These are phyloP conservation scores for Saitozyma sp. DNA, from an alignment of 768 basidiomycete species.

Conservation along the genomic window DNA sequence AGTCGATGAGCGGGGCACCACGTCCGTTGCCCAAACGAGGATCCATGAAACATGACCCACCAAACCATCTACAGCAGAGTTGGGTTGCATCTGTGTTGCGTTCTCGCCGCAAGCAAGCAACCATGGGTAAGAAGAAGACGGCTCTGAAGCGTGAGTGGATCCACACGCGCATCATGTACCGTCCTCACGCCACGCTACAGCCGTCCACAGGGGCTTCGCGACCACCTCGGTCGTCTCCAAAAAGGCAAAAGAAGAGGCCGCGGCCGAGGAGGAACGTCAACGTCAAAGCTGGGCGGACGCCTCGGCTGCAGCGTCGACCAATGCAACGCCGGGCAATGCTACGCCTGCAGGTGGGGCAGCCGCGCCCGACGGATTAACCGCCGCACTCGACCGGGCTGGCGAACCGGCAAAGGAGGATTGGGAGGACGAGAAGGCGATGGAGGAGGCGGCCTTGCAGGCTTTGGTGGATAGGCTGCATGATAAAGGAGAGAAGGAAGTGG, in stretches of 20 bases:
- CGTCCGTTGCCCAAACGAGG: too few relatives aligned
- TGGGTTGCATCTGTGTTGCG: too few relatives aligned
- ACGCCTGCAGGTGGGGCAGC: neutral
- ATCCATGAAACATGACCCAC: too few relatives aligned
- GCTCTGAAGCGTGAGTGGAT: constrained; percentile 43
- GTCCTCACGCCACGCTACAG: constrained; percentile 17
- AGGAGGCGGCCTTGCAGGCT: constrained; percentile 61
- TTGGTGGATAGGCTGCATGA: constrained; percentile 82
- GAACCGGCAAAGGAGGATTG: constrained; percentile 27
- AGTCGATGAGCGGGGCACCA: too few relatives aligned
- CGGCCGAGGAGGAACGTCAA: neutral
- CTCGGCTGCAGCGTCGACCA: neutral
- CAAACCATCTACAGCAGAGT: too few relatives aligned
- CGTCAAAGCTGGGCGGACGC: neutral
- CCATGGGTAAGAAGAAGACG: constrained; percentile 52
- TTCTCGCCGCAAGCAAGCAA: too few relatives aligned
- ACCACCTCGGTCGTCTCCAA: constrained; percentile 46
- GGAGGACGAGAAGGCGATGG: constrained; percentile 42
- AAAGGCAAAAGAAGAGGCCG: constrained; percentile 24
- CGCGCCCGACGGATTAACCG: neutral
- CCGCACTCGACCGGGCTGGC: neutral
- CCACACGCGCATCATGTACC: neutral
- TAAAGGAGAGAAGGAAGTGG: constrained; percentile 81
- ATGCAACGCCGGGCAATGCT: neutral
- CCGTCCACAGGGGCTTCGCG: constrained; percentile 48